A percentile compares a stretch with the other conserved stretches of the same genome.
Conservation (phyloP, 805 yeast species). For the Kluyveromyces wickerhamii region DNA sequence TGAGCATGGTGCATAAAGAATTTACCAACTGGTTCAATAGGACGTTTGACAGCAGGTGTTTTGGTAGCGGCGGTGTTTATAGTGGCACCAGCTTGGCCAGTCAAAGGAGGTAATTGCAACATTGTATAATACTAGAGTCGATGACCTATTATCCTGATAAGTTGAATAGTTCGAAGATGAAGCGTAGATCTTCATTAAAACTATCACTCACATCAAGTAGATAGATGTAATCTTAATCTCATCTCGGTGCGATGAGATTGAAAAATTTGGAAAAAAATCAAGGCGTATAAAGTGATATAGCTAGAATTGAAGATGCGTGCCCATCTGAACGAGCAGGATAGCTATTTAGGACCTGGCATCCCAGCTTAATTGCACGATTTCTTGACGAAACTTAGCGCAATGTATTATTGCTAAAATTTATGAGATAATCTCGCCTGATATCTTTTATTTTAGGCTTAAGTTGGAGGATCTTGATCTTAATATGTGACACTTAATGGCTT, state of each 20-base stretch:
- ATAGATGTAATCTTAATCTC: neutral
- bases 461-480: too few species aligned
- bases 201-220: too few species aligned
- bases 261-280: neutral
- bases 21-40: constrained; percentile 95
- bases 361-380: too few species aligned
- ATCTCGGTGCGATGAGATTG: constrained; percentile 1
- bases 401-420: too few species aligned
- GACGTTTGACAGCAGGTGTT: constrained; percentile 61
- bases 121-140: constrained; percentile 4
- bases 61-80: constrained; percentile 44
- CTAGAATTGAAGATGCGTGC: too few species aligned
- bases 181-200: too few species aligned
- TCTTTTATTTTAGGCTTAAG: too few species aligned
- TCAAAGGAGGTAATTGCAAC: constrained; percentile 41
- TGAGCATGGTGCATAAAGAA: constrained; percentile 94
- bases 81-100: constrained; percentile 45
- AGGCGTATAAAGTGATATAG: neutral
- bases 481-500: too few species aligned
- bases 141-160: neutral
- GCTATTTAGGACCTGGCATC: too few species aligned
- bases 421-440: too few species aligned
- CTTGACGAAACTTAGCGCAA: too few species aligned
- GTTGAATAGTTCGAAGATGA: neutral
- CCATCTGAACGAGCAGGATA: too few species aligned